These are phyloP conservation scores for Leishmania tropica DNA, from an alignment of 208 protist species.

Conservation along the genomic window DNA sequence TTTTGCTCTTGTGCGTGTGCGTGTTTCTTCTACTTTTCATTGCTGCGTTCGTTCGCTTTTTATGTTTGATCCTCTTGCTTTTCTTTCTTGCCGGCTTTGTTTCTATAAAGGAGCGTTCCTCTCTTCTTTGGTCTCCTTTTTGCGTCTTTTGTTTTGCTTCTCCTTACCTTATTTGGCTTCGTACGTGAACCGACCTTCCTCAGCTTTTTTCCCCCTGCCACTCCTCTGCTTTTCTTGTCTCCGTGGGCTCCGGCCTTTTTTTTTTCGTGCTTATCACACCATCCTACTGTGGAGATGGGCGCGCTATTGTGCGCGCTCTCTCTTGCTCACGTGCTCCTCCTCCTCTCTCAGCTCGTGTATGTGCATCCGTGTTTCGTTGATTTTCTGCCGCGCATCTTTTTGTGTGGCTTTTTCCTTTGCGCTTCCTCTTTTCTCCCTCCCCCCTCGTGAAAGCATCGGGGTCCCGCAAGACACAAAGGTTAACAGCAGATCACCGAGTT, in stretches of 20 bases:
- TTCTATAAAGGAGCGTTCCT: too few species aligned
- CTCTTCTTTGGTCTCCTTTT: background rate
- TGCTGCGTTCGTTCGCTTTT: background rate
- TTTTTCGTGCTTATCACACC: background rate
- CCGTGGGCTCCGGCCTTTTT: background rate
- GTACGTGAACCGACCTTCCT: background rate
- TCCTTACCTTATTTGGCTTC: background rate
- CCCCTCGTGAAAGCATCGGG: background rate
- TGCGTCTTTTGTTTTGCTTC: background rate
- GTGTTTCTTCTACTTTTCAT: background rate
- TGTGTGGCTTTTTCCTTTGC: background rate
- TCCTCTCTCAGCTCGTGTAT: background rate
- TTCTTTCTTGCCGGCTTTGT: background rate
- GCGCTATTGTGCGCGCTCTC: background rate
- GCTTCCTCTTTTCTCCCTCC: background rate
- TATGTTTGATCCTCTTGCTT: background rate
- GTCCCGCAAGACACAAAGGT: background rate
- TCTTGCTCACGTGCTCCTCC: background rate
- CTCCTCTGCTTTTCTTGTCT: background rate
- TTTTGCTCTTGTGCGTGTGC: background rate
- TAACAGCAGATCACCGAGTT: background rate
- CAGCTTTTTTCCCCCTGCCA: background rate
- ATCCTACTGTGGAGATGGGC: background rate
- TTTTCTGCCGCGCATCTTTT: background rate
- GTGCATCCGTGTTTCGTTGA: background rate